These are phyloP conservation scores for Rhipidocladum racemiflorum DNA, from an alignment of 176 grass and related monocot genomes.

Conservation along the genomic window DNA sequence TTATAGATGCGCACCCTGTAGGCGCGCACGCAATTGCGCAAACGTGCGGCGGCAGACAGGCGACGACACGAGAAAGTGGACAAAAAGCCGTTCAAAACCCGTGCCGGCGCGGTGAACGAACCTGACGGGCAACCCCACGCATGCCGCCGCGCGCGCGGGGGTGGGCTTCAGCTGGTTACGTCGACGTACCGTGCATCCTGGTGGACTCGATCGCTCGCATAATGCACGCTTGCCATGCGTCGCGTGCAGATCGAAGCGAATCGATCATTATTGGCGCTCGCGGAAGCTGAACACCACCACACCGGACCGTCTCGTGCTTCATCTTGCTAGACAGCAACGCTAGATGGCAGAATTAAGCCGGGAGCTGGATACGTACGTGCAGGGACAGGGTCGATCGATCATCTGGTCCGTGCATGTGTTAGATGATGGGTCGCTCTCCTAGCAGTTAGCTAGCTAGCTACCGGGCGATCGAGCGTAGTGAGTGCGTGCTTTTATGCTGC, in stretches of 20 bases:
- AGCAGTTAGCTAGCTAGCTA: neutral
- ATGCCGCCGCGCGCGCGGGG: neutral
- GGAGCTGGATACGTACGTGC: neutral
- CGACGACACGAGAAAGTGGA: neutral
- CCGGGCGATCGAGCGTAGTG: neutral
- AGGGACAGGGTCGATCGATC: neutral
- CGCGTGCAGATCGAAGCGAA: neutral
- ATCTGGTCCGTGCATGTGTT: neutral
- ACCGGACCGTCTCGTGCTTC: neutral
- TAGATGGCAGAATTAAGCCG: neutral
- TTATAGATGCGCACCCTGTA: too few species aligned
- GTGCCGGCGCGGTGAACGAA: neutral
- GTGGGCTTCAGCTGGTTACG: neutral
- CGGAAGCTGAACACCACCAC: too few species aligned
- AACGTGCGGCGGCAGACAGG: neutral
- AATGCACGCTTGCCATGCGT: too few species aligned
- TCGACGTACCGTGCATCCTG: too few species aligned
- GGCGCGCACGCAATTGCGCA: too few species aligned
- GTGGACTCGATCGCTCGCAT: neutral
- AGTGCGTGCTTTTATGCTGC: neutral
- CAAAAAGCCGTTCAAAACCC: neutral
- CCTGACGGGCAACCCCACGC: too few species aligned
- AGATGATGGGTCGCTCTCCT: conserved; percentile 12
- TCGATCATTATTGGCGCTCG: neutral
- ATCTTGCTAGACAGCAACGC: neutral